Conservation (phyloP, 2,329 filamentous ascomycete species). For the Cadophora sp. region DNA sequence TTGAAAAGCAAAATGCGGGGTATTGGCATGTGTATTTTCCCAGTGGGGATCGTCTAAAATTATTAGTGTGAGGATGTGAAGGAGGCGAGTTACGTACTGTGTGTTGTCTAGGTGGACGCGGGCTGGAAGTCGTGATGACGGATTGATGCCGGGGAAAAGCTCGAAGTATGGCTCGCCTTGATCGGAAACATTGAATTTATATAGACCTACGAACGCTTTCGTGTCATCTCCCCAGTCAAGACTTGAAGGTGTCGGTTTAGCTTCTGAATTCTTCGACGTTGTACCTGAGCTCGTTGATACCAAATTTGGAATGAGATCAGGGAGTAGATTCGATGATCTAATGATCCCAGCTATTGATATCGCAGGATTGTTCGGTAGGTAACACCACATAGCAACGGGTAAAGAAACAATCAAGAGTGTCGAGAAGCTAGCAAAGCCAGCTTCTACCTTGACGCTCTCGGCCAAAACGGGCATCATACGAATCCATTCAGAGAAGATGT, state of each 20-base stretch:
- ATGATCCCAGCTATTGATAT: slow-evolving; percentile 5
- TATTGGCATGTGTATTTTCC: neutral
- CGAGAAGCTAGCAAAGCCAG: slow-evolving; percentile 4
- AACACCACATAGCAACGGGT: neutral
- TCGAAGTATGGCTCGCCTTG: neutral
- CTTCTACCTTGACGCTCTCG: neutral
- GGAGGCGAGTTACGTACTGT: neutral
- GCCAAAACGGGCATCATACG: neutral
- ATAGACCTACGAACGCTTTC: neutral
- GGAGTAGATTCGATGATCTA: neutral
- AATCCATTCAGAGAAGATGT: neutral
- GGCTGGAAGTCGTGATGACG: neutral
- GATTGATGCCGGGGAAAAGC: neutral
- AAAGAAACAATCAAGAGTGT: neutral
- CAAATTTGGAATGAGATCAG: neutral
- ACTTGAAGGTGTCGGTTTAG: neutral
- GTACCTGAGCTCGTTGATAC: neutral
- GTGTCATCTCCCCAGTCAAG: neutral
- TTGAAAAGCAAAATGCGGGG: neutral
- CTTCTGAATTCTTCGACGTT: neutral
- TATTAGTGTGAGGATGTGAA: neutral
- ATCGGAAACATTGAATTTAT: neutral
- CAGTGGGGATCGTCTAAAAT: neutral
- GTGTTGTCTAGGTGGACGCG: neutral
- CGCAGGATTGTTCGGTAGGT: neutral